These are phyloP conservation scores for Dictyostelium gargantuum DNA, from an alignment of 208 protist genomes.

Conservation along the genomic window DNA sequence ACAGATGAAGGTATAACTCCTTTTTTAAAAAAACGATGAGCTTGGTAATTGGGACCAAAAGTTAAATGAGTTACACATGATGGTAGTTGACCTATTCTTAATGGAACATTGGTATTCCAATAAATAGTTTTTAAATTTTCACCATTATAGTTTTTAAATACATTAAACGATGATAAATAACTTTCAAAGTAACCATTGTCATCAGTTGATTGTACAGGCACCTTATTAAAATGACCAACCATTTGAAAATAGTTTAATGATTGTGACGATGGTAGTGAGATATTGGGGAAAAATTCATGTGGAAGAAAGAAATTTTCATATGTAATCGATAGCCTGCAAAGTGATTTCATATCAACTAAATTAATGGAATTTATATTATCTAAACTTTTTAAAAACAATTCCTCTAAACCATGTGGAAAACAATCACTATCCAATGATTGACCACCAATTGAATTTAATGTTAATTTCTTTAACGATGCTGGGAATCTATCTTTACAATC, in stretches of 20 bases:
- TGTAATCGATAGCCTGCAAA: too few relatives aligned
- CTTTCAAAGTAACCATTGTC: too few relatives aligned
- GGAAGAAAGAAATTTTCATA: too few relatives aligned
- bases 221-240: too few relatives aligned
- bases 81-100: neutral
- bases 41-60: neutral
- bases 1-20: neutral
- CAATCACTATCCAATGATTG: neutral
- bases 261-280: too few relatives aligned
- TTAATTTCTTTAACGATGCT: neutral
- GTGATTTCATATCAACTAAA: neutral
- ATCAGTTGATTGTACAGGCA: too few relatives aligned
- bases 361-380: neutral
- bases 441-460: too few relatives aligned
- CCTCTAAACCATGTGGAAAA: neutral
- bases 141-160: too few relatives aligned
- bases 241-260: too few relatives aligned
- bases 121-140: neutral
- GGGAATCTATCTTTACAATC: neutral
- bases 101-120: neutral
- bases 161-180: too few relatives aligned
- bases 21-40: neutral
- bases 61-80: neutral
- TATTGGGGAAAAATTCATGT: too few relatives aligned
- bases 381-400: neutral